Percentiles rank a stretch among this genome's conserved stretches.
Evolutionary conservation across 306 rosid genomes (phyloP).

Genomic region (Cicer arietinum): DNA sequence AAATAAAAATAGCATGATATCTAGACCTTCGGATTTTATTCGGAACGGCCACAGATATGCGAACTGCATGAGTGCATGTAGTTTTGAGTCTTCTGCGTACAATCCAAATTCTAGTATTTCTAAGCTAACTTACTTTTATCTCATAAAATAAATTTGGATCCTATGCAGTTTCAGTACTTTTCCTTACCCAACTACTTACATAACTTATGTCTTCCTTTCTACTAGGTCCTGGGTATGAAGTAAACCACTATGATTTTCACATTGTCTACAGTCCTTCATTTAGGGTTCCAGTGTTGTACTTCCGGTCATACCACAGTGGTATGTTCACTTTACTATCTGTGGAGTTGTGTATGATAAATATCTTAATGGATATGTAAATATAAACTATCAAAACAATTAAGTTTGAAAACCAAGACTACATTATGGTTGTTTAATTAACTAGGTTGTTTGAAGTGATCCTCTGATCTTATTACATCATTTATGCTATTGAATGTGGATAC

Average conservation of each 20-base stretch:
- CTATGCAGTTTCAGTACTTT: slow-evolving; percentile 9
- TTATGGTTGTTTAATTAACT: slow-evolving; percentile 3
- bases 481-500: slow-evolving; percentile 13
- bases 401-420: slow-evolving; percentile 9
- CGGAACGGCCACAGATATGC: too few species aligned
- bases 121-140: slow-evolving; percentile 12
- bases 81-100: too few species aligned
- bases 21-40: too few species aligned
- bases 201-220: slow-evolving; percentile 23
- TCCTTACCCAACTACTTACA: neutral
- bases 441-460: slow-evolving; percentile 5
- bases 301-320: slow-evolving; percentile 73
- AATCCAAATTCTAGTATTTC: neutral
- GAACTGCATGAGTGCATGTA: too few species aligned
- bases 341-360: slow-evolving; percentile 17
- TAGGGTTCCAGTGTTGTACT: slow-evolving; percentile 78
- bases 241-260: slow-evolving; percentile 71
- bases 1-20: too few species aligned
- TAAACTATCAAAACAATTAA: neutral
- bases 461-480: neutral
- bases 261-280: slow-evolving; percentile 72
- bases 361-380: slow-evolving; percentile 15
- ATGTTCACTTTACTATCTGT: slow-evolving; percentile 40
- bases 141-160: neutral
- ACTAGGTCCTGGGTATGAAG: slow-evolving; percentile 61